Percentiles rank a stretch among this genome's conserved stretches.
Conservation (phyloP, 305 asterid species). For the Fraxinus velutina region DNA sequence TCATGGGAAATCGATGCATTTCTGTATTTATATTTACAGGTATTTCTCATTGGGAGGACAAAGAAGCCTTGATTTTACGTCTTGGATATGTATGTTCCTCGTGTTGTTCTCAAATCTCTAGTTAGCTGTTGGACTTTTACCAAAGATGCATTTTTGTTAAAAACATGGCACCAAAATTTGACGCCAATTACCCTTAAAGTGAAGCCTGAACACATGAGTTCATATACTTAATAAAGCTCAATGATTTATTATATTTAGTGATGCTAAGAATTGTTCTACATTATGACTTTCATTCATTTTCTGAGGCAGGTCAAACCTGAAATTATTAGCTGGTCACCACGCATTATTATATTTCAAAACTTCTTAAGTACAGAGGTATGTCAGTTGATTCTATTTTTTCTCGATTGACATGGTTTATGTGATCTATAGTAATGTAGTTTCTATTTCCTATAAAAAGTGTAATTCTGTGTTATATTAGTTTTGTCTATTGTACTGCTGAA, state of each 20-base stretch:
- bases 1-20: neutral
- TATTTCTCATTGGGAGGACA: constrained; percentile 55
- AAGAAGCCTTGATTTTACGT: constrained; percentile 65
- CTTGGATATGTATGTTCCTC: constrained; percentile 66
- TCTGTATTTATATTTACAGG: constrained; percentile 38
- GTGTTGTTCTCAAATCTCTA: constrained; percentile 15
- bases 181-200: neutral
- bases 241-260: neutral
- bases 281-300: constrained; percentile 5
- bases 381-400: neutral
- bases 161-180: neutral
- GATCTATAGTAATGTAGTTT: neutral
- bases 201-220: neutral
- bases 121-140: constrained; percentile 15
- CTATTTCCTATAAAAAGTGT: neutral
- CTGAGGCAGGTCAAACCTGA: constrained; percentile 73
- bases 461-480: neutral
- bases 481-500: neutral
- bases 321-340: constrained; percentile 74
- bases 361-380: constrained; percentile 79
- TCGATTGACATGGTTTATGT: neutral
- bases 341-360: constrained; percentile 59
- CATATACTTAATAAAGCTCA: constrained; percentile 8
- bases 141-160: neutral
- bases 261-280: neutral